Conservation (phyloP, 2,329 filamentous ascomycete species). For the Ceratocystis cacaofunesta region DNA sequence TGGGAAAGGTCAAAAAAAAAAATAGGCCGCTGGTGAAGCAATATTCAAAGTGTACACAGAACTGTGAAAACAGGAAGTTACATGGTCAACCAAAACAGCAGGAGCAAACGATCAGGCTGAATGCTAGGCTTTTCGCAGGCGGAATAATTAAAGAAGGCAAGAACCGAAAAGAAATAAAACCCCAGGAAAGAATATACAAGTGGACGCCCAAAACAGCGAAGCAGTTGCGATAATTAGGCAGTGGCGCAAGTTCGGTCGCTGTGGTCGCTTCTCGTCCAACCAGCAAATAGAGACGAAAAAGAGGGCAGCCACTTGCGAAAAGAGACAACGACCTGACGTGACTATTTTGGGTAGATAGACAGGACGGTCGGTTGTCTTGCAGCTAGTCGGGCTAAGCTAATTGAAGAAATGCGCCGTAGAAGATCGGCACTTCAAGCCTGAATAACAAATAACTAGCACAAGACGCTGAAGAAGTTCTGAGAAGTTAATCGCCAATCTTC, state of each 20-base stretch:
- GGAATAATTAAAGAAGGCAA: background rate
- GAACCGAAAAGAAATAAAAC: background rate
- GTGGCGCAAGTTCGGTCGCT: background rate
- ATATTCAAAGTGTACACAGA: background rate
- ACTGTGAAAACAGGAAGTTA: conserved; percentile 1
- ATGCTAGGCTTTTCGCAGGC: background rate
- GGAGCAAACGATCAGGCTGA: conserved; percentile 2
- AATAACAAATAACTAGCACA: no score
- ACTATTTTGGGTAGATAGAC: background rate
- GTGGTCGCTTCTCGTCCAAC: background rate
- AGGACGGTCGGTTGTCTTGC: background rate
- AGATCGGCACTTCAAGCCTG: background rate
- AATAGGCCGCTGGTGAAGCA: background rate
- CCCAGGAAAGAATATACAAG: background rate
- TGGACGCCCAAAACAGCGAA: background rate
- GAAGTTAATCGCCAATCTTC: no score
- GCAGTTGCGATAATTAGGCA: background rate
- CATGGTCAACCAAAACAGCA: conserved; percentile 4
- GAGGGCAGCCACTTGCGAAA: background rate
- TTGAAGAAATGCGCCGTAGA: background rate
- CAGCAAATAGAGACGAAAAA: background rate
- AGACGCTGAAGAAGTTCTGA: no score
- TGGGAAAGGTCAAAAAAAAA: background rate
- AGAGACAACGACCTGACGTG: background rate
- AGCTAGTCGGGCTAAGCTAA: background rate